Conservation (phyloP, 192 early-diverging fungal genomes). For the Endogone sp. region DNA sequence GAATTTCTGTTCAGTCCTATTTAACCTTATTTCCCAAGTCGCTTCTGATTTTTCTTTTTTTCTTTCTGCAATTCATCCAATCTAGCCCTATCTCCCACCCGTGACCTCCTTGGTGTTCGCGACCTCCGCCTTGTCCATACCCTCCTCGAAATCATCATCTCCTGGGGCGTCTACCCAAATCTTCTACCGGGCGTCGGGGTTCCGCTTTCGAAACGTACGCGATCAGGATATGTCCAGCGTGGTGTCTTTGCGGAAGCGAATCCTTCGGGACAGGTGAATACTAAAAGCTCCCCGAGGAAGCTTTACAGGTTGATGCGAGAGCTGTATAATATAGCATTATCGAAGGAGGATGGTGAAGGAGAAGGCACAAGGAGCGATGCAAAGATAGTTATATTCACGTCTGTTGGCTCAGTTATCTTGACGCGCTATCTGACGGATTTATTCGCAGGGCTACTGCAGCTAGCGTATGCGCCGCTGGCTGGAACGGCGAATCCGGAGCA, state of each 20-base stretch:
- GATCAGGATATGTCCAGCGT: conserved; percentile 47
- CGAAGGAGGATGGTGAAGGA: neutral
- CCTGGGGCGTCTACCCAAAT: conserved; percentile 65
- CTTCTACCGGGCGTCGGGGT: conserved; percentile 66
- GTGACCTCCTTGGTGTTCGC: conserved; percentile 45
- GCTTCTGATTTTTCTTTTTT: too few species aligned
- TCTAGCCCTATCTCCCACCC: too few species aligned
- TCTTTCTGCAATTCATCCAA: too few species aligned
- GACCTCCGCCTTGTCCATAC: conserved; percentile 61
- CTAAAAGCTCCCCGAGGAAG: neutral
- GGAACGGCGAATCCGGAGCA: conserved; percentile 4
- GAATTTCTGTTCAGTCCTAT: too few species aligned
- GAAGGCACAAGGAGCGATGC: conserved; percentile 3
- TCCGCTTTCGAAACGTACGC: conserved; percentile 53
- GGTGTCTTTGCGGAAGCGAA: conserved; percentile 16
- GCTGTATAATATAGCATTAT: neutral
- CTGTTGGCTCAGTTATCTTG: conserved; percentile 50
- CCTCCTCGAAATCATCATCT: conserved; percentile 60
- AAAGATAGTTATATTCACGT: conserved; percentile 51
- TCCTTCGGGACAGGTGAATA: neutral
- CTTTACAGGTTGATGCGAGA: neutral
- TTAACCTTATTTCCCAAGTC: too few species aligned
- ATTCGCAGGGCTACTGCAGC: conserved; percentile 60
- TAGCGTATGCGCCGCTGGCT: conserved; percentile 62
- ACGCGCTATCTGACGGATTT: conserved; percentile 60